Base-by-base conservation (phyloP, 805 yeast genomes). In the Ogataea nitratoaversa region DNA sequence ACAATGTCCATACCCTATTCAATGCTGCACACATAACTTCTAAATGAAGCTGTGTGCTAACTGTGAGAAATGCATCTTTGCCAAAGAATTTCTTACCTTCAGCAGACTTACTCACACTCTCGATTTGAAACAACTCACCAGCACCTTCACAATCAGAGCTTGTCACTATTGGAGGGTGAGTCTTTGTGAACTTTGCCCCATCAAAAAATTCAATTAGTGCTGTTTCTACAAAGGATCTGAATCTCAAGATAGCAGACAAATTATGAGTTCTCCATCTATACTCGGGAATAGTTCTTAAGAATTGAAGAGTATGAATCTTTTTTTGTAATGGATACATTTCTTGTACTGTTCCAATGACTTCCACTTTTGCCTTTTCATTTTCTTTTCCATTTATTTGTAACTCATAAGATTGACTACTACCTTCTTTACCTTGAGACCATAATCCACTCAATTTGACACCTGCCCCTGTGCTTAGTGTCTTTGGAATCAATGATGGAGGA, bases 101-200 rank as follows among this genome's bases (percentile, higher is more conserved):
- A 2, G 11, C 32, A 12, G 43, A 40, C 20, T 57, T 46, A 17
- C 62, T 48, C 5, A 54, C 57, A 2, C 73, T 48, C 35, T 63
- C 68, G 9, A 90, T 64, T 34, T 64, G 66, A 49, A 93, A 93
- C 46, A 85, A 76, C 57, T 93, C 98, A 4, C 98, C 98, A 3
- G 95, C 97, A 14, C 99, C 98, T 65, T 93, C 99, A 58, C 98
- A 91, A 59, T 93, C 99, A 1, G 95, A 78, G 9, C 86, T 70
- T 0, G 99, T 93, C 18, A 91, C 65, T 11, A 91, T 52, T 7
- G 99, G 99, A 3, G 98, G 95, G 19, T 80, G 70, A 0, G 86
- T 88, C 64, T 87, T 90, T 12, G 71, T 63, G 49, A 86, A 88
- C 12, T 73, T 73, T 16, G 71, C 51, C 0, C 54, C 40, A 16